Evolutionary conservation across 129 eudicot genomes (phyloP).

Genomic region (Kitagawia praeruptora): DNA sequence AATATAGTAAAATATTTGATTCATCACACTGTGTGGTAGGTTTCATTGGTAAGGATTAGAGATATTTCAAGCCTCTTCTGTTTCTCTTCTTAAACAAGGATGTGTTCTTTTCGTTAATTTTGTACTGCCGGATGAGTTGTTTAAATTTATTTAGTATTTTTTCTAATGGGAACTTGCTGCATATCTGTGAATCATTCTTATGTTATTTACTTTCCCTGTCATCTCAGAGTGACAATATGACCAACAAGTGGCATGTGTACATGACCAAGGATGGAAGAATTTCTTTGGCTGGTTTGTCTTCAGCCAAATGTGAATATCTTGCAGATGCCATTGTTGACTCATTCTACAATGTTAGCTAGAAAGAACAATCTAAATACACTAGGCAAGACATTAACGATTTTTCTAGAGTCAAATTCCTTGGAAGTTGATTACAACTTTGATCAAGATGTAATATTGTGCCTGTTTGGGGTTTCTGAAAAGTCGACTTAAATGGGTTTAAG

Average conservation of each 20-base stretch:
- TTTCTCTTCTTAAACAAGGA: background rate
- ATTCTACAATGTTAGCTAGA: slow-evolving; percentile 71
- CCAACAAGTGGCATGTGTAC: slow-evolving; percentile 92
- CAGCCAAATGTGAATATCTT: slow-evolving; percentile 94
- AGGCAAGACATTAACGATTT: slow-evolving; percentile 13
- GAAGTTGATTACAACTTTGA: slow-evolving; percentile 14
- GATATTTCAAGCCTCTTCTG: background rate
- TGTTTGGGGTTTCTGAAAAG: too few species aligned
- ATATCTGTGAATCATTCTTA: background rate
- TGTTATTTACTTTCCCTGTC: background rate
- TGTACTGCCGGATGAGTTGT: background rate
- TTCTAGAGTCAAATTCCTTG: slow-evolving; percentile 16
- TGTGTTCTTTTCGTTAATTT: background rate
- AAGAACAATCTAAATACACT: background rate
- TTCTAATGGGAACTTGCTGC: background rate
- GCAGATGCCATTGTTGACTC: slow-evolving; percentile 98
- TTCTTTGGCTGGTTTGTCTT: slow-evolving; percentile 87
- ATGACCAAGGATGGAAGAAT: slow-evolving; percentile 99
- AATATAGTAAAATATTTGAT: background rate
- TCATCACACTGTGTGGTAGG: background rate
- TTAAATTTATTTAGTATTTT: background rate
- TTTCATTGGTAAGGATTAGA: background rate
- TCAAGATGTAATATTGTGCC: too few species aligned
- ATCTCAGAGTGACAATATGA: slow-evolving; percentile 86
- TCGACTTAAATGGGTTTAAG: too few species aligned